phyloP scores from a whole-genome alignment of 2,329 filamentous ascomycete genomes.

The Cladobotryum mycophilum region DNA sequence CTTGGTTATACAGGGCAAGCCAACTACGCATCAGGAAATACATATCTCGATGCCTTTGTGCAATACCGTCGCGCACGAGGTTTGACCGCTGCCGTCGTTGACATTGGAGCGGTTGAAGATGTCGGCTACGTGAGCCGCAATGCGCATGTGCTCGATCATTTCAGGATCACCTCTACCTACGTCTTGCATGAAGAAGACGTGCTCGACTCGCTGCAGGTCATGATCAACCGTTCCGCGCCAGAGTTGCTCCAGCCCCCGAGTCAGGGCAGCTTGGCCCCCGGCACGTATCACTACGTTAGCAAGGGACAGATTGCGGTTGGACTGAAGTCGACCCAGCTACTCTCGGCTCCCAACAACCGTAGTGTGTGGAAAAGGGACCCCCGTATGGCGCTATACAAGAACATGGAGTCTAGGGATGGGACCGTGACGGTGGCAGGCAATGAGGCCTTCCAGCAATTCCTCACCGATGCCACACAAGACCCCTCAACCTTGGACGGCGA shows the following conservation, averaged over 20 bases:
- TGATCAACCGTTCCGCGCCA: too few species aligned
- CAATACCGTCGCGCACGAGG: conserved; percentile 29
- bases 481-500: conserved; percentile 6
- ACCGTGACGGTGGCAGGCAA: conserved; percentile 1
- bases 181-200: conserved; percentile 11
- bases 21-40: conserved; percentile 34
- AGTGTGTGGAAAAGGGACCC: conserved; percentile 11
- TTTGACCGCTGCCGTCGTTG: conserved; percentile 30
- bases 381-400: conserved; percentile 7
- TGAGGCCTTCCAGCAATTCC: conserved; percentile 10
- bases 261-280: too few species aligned
- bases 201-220: background rate
- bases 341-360: conserved; percentile 10
- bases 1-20: conserved; percentile 22
- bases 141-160: conserved; percentile 8
- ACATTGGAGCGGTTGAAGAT: conserved; percentile 32
- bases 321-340: conserved; percentile 9
- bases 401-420: background rate
- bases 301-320: conserved; percentile 7
- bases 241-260: background rate
- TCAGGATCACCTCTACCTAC: conserved; percentile 3
- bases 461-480: conserved; percentile 6
- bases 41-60: conserved; percentile 34
- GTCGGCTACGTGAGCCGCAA: conserved; percentile 29
- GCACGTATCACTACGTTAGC: too few species aligned